These are phyloP conservation scores for Uronychia binucleata DNA, from an alignment of 73 alveolate genomes.

Conservation along the genomic window DNA sequence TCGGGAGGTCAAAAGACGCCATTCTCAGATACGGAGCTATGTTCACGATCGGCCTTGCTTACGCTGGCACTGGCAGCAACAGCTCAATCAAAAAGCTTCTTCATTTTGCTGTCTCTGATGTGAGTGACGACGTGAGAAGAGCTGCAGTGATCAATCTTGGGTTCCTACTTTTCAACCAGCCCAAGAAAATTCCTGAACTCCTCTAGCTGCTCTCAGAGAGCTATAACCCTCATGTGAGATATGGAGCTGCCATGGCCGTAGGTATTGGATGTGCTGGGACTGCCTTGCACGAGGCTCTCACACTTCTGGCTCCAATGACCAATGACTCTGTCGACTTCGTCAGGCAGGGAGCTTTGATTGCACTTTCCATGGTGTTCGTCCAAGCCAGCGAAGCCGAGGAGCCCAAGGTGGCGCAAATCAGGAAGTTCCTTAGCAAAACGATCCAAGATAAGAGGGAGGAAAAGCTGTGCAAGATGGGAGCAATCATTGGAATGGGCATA, in stretches of 20 bases:
- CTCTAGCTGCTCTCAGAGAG: conserved; percentile 88
- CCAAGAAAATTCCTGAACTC: conserved; percentile 91
- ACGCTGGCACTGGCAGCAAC: conserved; percentile 97
- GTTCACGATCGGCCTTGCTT: conserved; percentile 93
- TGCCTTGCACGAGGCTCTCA: conserved; percentile 88
- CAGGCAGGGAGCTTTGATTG: conserved; percentile 94
- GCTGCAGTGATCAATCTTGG: conserved; percentile 98
- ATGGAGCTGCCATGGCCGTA: conserved; percentile 98
- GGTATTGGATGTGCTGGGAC: conserved; percentile 99
- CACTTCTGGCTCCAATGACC: conserved; percentile 87
- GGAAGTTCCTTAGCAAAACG: conserved; percentile 77
- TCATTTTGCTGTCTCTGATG: conserved; percentile 96
- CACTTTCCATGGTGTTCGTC: conserved; percentile 85
- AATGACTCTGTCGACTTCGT: conserved; percentile 92
- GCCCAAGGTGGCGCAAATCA: conserved; percentile 84
- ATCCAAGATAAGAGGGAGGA: conserved; percentile 93
- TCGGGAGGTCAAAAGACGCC: conserved; percentile 84
- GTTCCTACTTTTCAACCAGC: conserved; percentile 82
- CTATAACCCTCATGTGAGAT: conserved; percentile 98
- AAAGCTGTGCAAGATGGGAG: conserved; percentile 93
- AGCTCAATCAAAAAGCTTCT: conserved; percentile 91
- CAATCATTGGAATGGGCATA: conserved; percentile 87
- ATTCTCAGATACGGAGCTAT: conserved; percentile 96
- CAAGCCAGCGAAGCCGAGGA: conserved; percentile 86
- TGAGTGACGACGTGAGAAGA: conserved; percentile 96